Evolutionary conservation across 164 flowering plant species (phyloP).

Genomic region (Chimonanthus salicifolius): DNA sequence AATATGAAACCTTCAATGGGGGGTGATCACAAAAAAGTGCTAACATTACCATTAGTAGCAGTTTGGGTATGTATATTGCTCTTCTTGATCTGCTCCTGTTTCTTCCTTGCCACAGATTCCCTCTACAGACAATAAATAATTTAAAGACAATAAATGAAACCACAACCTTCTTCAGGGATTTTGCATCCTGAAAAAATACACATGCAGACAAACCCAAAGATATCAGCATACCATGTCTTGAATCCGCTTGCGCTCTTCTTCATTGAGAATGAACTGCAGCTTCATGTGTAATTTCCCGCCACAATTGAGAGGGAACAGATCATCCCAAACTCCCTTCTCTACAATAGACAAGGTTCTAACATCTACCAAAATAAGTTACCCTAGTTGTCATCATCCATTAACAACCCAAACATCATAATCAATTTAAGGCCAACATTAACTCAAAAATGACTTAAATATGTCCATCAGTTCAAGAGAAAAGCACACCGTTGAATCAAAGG

Average conservation of each 20-base stretch:
- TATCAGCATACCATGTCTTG: constrained; percentile 44
- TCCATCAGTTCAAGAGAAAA: not conserved
- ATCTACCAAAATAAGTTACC: constrained; percentile 29
- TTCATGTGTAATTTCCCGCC: constrained; percentile 72
- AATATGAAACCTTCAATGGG: constrained; percentile 28
- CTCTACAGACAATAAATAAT: constrained; percentile 38
- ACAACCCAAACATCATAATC: not conserved
- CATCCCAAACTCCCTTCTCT: constrained; percentile 75
- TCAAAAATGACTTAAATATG: not conserved
- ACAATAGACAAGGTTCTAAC: constrained; percentile 49
- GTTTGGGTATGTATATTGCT: constrained; percentile 15
- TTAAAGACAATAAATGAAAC: not conserved
- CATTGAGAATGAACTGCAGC: constrained; percentile 64
- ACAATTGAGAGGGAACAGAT: constrained; percentile 53
- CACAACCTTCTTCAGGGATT: not conserved
- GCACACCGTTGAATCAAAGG: not conserved
- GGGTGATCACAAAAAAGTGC: constrained; percentile 13
- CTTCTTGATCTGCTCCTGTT: constrained; percentile 31
- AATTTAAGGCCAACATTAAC: not conserved
- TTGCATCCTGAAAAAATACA: not conserved
- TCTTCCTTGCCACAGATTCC: constrained; percentile 67
- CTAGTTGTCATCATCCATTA: not conserved
- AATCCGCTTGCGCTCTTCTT: constrained; percentile 60
- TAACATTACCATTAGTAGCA: constrained; percentile 9
- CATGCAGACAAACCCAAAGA: not conserved